Conservation (phyloP, 352 stramenopile genomes). For the Thraustotheca clavata region DNA sequence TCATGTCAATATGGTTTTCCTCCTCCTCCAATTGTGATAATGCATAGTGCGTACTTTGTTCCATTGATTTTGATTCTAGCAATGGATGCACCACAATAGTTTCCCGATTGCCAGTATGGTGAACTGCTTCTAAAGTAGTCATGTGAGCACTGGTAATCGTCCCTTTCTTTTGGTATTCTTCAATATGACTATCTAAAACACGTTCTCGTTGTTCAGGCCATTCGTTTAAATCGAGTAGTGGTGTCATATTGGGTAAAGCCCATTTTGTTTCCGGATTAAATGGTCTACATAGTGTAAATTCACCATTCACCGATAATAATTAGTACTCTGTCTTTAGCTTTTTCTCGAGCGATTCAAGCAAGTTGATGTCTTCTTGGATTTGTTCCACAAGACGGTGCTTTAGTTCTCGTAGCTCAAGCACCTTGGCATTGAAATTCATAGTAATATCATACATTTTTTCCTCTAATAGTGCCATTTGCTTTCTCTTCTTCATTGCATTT, state of each 20-base stretch:
- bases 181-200: slow-evolving; percentile 69
- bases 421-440: slow-evolving; percentile 84
- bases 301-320: too few relatives aligned
- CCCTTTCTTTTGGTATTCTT: slow-evolving; percentile 57
- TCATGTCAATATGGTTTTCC: slow-evolving; percentile 35
- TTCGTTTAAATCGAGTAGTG: slow-evolving; percentile 63
- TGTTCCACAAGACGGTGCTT: slow-evolving; percentile 78
- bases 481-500: slow-evolving; percentile 83
- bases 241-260: too few relatives aligned
- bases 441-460: slow-evolving; percentile 72
- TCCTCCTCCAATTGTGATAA: slow-evolving; percentile 31
- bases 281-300: too few relatives aligned
- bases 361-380: slow-evolving; percentile 46
- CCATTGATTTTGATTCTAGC: neutral
- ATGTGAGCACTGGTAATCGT: neutral
- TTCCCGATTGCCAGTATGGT: neutral
- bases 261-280: too few relatives aligned
- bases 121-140: neutral
- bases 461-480: slow-evolving; percentile 81
- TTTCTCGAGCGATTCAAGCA: slow-evolving; percentile 37
- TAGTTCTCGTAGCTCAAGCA: slow-evolving; percentile 83
- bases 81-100: neutral
- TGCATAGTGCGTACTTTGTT: neutral
- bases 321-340: too few relatives aligned
- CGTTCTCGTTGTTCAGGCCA: slow-evolving; percentile 85